These are phyloP conservation scores for Candida railenensis DNA, from an alignment of 805 yeast species.

Conservation along the genomic window DNA sequence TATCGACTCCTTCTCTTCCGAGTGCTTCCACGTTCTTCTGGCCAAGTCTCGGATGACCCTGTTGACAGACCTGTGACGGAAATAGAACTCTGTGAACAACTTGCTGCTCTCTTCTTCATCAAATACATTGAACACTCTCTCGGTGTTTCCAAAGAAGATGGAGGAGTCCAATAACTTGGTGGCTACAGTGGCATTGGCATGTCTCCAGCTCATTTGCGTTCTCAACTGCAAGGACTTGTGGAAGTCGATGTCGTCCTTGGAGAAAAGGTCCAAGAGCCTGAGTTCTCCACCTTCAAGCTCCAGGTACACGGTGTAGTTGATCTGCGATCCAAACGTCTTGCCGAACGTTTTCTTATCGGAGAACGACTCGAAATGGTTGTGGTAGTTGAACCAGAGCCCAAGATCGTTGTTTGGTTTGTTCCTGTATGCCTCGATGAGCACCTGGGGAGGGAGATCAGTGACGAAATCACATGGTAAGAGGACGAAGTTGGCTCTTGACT, in stretches of 20 bases:
- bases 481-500: conserved; percentile 46
- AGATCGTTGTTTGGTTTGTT: conserved; percentile 64
- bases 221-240: conserved; percentile 74
- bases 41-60: conserved; percentile 84
- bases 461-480: conserved; percentile 91
- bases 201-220: conserved; percentile 87
- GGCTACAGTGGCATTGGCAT: conserved; percentile 76
- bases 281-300: conserved; percentile 41
- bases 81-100: conserved; percentile 35
- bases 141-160: conserved; percentile 48
- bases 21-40: conserved; percentile 88
- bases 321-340: conserved; percentile 19
- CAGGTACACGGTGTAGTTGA: conserved; percentile 64
- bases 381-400: conserved; percentile 76
- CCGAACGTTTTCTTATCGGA: conserved; percentile 74
- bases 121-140: conserved; percentile 52
- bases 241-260: conserved; percentile 65
- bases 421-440: conserved; percentile 79
- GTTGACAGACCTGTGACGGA: conserved; percentile 49
- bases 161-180: conserved; percentile 72
- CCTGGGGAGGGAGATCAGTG: conserved; percentile 89
- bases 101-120: conserved; percentile 20
- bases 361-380: conserved; percentile 62
- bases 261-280: conserved; percentile 67
- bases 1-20: conserved; percentile 54